phyloP scores from a whole-genome alignment of 2,329 filamentous ascomycete species.

The Stachybotrys chartarum region DNA sequence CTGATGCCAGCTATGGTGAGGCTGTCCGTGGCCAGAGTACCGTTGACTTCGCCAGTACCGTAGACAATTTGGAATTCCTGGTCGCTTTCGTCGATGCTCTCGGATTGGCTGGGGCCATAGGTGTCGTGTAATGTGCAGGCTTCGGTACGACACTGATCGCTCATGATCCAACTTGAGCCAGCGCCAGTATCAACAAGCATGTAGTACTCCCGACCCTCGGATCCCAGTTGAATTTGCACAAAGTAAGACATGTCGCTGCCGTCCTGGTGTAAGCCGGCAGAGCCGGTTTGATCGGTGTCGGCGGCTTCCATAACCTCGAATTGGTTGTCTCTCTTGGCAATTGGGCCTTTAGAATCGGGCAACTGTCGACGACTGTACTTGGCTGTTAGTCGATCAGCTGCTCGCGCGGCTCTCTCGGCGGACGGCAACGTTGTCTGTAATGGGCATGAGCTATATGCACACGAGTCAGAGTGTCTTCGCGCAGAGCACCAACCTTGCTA shows the following conservation, averaged over 20 bases:
- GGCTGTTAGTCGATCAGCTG: slow-evolving; percentile 27
- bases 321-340: slow-evolving; percentile 33
- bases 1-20: slow-evolving; percentile 60
- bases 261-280: slow-evolving; percentile 54
- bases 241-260: slow-evolving; percentile 63
- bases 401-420: slow-evolving; percentile 27
- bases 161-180: slow-evolving; percentile 79
- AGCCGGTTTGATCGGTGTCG: slow-evolving; percentile 37
- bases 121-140: slow-evolving; percentile 64
- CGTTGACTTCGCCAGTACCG: slow-evolving; percentile 68
- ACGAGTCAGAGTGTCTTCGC: too few species aligned
- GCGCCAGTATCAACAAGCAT: slow-evolving; percentile 62
- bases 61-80: slow-evolving; percentile 62
- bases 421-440: slow-evolving; percentile 23
- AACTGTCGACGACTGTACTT: slow-evolving; percentile 26
- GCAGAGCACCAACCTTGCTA: slow-evolving; percentile 19
- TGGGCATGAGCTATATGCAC: neutral
- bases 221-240: slow-evolving; percentile 48
- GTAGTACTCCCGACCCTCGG: slow-evolving; percentile 44
- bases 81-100: slow-evolving; percentile 46
- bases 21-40: slow-evolving; percentile 58
- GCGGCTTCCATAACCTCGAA: slow-evolving; percentile 41
- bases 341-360: slow-evolving; percentile 4
- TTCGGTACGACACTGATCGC: slow-evolving; percentile 54
- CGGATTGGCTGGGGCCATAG: slow-evolving; percentile 61